Percentiles rank a stretch among this genome's conserved stretches.
Evolutionary conservation across 2,329 filamentous ascomycete species (phyloP).

Genomic region (Aspergillus piperis): DNA sequence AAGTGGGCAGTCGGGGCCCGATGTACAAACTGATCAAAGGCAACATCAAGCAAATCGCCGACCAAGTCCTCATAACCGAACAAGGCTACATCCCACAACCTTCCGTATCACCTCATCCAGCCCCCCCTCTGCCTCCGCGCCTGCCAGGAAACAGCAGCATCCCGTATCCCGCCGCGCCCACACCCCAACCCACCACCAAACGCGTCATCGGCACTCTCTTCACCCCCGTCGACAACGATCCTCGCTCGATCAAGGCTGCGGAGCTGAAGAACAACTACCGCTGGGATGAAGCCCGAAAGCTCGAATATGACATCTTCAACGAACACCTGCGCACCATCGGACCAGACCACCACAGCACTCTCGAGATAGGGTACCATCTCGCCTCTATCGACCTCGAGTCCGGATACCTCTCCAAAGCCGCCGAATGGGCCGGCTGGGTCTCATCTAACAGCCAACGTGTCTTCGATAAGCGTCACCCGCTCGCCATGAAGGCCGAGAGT

Average conservation of each 20-base stretch:
- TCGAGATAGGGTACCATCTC: constrained; percentile 29
- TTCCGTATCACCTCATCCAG: constrained; percentile 15
- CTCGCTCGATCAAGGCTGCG: constrained; percentile 29
- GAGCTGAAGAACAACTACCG: constrained; percentile 29
- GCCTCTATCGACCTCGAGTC: constrained; percentile 32
- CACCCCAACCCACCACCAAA: constrained; percentile 13
- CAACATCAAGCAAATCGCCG: constrained; percentile 36
- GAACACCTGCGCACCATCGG: constrained; percentile 32
- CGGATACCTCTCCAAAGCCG: constrained; percentile 27
- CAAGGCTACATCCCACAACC: constrained; percentile 33
- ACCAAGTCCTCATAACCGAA: constrained; percentile 32
- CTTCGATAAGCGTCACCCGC: constrained; percentile 27
- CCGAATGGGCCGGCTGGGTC: constrained; percentile 36
- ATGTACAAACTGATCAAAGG: constrained; percentile 37
- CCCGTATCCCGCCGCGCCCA: constrained; percentile 23
- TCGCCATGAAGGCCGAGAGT: constrained; percentile 33
- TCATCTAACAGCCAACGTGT: constrained; percentile 29
- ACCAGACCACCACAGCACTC: constrained; percentile 31
- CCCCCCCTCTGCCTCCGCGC: constrained; percentile 31
- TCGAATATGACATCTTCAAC: constrained; percentile 35
- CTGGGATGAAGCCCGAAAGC: constrained; percentile 32
- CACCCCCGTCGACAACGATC: constrained; percentile 28
- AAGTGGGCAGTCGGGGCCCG: constrained; percentile 28
- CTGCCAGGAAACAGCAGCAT: constrained; percentile 32
- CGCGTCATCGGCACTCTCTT: constrained; percentile 25